Evolutionary conservation across 768 basidiomycete species (phyloP), one percentile per base, ranked within the genome.

Genomic region (Amyloporia xantha): DNA sequence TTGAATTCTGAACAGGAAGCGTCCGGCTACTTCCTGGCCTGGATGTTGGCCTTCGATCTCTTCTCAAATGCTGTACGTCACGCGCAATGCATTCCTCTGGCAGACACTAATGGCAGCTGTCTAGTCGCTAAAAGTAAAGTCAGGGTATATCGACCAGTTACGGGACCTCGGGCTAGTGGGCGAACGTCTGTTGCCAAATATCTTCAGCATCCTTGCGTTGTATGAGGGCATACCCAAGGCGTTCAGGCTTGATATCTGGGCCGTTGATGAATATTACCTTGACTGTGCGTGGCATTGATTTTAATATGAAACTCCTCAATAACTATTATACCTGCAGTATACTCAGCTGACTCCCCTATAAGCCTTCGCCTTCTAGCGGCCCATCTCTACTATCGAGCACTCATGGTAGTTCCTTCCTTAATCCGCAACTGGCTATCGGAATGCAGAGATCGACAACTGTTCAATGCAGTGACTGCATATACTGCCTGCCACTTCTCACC

Each of bases 401-500:
- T 98, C 11, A 75, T 87, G 7, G 80, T 81, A 7, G 76, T 95
- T 13, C 92, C 96, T 0, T 86, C 91, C 0, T 75, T 95, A 27
- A 79, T 98, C 44, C 81, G 92, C 40, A 71, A 74, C 10, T 97
- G 91, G 89, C 82, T 93, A 39, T 74, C 82, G 35, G 86, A 86
- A 33, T 87, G 87, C 67, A 92, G 90, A 56, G 93, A 97, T 64
- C 85, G 88, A 11, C 89, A 92, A 59, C 74, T 97, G 1, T 84
- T 81, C n/a, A 74, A 77, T 24, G 74, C 84, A 2, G 75, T 98
- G 51, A 76, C 83, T 4, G 70, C 76, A 26, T 93, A 89, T 65
- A 95, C 92, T 0, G 81, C 90, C 0, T 73, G 78, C 15, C 75
- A 89, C 68, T 91, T 96, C 70, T 95, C 94, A 1, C 91, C 94